These are phyloP conservation scores for Arthrobotrys conoides DNA, from an alignment of 2,329 filamentous ascomycete genomes.

Conservation along the genomic window DNA sequence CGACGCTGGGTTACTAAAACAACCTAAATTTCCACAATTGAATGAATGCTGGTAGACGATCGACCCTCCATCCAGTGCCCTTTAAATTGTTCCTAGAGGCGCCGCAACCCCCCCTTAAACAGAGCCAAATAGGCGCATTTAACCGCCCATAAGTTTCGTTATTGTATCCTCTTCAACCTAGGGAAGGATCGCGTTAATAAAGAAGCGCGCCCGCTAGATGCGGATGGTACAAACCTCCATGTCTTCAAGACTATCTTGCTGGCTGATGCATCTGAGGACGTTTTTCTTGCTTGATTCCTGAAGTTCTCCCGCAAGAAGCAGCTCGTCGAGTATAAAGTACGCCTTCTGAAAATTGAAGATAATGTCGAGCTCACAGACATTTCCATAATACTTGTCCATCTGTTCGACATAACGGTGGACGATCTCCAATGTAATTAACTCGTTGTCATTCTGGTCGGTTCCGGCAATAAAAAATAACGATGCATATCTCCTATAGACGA, in stretches of 20 bases:
- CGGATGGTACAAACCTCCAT: slow-evolving; percentile 87
- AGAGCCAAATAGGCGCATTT: not conserved
- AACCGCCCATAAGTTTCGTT: slow-evolving; percentile 58
- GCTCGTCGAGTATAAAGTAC: slow-evolving; percentile 98
- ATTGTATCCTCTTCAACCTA: slow-evolving; percentile 59
- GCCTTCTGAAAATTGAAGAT: slow-evolving; percentile 99
- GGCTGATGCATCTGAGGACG: slow-evolving; percentile 92
- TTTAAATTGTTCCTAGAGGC: not conserved
- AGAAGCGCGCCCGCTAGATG: not conserved
- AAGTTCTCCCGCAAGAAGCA: slow-evolving; percentile 93
- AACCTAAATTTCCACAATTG: not conserved
- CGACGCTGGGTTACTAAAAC: not conserved
- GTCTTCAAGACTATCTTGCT: slow-evolving; percentile 97
- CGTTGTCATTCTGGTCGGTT: slow-evolving; percentile 96
- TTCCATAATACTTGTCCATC: slow-evolving; percentile 99
- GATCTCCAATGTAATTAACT: slow-evolving; percentile 97
- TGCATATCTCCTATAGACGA: slow-evolving; percentile 98
- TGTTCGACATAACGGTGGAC: slow-evolving; percentile 99
- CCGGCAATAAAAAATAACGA: slow-evolving; percentile 99
- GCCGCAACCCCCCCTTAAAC: not conserved
- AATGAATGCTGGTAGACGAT: not conserved
- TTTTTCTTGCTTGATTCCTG: slow-evolving; percentile 99
- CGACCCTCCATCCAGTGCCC: not conserved
- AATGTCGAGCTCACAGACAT: slow-evolving; percentile 99
- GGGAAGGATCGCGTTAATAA: slow-evolving; percentile 3